Evolutionary conservation across 345 rosid species (phyloP).

Genomic region (Populus nigra): DNA sequence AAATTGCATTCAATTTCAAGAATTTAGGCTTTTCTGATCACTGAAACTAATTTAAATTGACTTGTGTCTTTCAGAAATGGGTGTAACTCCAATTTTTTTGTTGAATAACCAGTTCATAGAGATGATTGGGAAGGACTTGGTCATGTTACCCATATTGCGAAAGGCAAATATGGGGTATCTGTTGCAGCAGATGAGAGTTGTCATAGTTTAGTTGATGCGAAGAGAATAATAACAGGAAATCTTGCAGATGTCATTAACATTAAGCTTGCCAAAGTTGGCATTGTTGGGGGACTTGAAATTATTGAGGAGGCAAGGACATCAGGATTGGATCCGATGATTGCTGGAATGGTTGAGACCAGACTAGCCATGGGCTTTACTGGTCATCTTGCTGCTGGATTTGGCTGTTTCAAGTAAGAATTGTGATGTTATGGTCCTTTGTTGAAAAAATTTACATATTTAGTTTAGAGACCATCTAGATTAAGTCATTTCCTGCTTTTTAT

Average conservation of each 20-base stretch:
- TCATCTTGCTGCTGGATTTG: conserved; percentile 89
- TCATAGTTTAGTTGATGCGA: conserved; percentile 60
- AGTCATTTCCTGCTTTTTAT: not conserved
- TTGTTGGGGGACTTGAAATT: conserved; percentile 71
- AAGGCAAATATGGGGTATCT: conserved; percentile 61
- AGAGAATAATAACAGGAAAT: conserved; percentile 57
- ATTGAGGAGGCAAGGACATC: conserved; percentile 63
- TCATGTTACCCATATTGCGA: conserved; percentile 60
- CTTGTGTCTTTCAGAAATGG: conserved; percentile 56
- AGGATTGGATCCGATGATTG: conserved; percentile 76
- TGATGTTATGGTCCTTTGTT: conserved; percentile 6
- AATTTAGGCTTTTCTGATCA: not conserved
- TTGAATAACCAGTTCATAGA: conserved; percentile 88
- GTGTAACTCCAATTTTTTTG: conserved; percentile 75
- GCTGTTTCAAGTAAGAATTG: conserved; percentile 66
- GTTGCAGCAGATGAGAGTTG: conserved; percentile 98
- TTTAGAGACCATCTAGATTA: not conserved
- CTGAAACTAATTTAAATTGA: not conserved
- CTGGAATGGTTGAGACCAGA: conserved; percentile 97
- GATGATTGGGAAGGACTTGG: conserved; percentile 97
- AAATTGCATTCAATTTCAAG: not conserved
- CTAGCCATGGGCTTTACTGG: conserved; percentile 94
- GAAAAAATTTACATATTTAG: not conserved
- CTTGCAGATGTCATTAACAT: conserved; percentile 74
- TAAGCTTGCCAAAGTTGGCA: conserved; percentile 85